These are phyloP conservation scores for Neurospora pannonica DNA, from an alignment of 495 filamentous ascomycete genomes.

Conservation along the genomic window DNA sequence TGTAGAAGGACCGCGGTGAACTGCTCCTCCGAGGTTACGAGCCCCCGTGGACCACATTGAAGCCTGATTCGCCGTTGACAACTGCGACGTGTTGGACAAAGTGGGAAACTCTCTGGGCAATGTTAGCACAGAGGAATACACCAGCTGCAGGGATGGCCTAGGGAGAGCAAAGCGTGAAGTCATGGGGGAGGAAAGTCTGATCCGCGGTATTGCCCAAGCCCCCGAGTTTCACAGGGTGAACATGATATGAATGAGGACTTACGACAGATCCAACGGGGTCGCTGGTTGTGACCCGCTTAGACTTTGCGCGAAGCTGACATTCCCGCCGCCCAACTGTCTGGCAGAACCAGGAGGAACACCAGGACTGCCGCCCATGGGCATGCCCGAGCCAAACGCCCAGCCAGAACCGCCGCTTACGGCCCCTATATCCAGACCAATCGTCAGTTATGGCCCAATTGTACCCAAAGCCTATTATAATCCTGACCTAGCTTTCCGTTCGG, in stretches of 20 bases:
- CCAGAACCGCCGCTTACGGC: conserved; percentile 55
- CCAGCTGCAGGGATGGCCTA: neutral
- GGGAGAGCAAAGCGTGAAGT: neutral
- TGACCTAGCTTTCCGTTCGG: conserved; percentile 70
- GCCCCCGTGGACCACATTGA: conserved; percentile 54
- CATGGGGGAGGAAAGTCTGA: neutral
- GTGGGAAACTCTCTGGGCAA: conserved; percentile 69
- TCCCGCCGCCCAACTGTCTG: conserved; percentile 51
- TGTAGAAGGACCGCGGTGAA: conserved; percentile 58
- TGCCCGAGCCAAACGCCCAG: conserved; percentile 60
- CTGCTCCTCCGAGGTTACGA: conserved; percentile 41
- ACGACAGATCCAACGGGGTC: conserved; percentile 72
- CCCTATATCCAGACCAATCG: conserved; percentile 19
- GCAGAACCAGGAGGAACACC: conserved; percentile 37
- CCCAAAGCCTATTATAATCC: conserved; percentile 6
- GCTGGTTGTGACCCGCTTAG: conserved; percentile 66
- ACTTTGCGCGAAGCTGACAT: conserved; percentile 74
- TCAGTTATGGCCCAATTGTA: conserved; percentile 12
- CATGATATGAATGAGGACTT: conserved; percentile 34
- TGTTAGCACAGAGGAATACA: neutral
- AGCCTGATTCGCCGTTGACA: conserved; percentile 38
- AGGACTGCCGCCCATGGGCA: conserved; percentile 61
- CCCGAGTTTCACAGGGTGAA: neutral
- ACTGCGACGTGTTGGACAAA: conserved; percentile 57
- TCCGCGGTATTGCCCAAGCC: neutral